Evolutionary conservation across 1,284 basidiomycete species (phyloP).

Genomic region (Marasmius sp.): DNA sequence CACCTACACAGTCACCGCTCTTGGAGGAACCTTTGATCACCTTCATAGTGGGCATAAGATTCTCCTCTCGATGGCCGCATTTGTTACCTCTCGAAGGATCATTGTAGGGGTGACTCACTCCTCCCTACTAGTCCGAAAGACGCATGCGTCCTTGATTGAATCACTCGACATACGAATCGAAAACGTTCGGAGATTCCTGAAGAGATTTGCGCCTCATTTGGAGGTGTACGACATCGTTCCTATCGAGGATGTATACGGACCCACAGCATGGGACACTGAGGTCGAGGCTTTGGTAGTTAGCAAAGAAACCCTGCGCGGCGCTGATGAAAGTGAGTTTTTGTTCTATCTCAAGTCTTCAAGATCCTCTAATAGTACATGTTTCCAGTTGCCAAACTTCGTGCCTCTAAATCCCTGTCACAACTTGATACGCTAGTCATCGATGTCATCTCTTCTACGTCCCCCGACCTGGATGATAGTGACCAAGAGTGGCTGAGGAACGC

Average conservation of each 20-base stretch:
- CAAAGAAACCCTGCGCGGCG: conserved; percentile 81
- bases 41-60: conserved; percentile 98
- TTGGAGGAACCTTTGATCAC: conserved; percentile 90
- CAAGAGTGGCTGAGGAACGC: conserved; percentile 66
- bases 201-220: conserved; percentile 64
- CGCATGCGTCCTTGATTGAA: conserved; percentile 72
- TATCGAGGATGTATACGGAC: conserved; percentile 84
- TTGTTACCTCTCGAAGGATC: conserved; percentile 76
- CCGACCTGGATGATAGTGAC: conserved; percentile 61
- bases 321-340: conserved; percentile 58
- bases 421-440: conserved; percentile 80
- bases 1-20: conserved; percentile 54
- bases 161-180: conserved; percentile 54
- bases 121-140: conserved; percentile 73
- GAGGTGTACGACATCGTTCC: conserved; percentile 63
- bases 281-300: conserved; percentile 88
- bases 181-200: conserved; percentile 63
- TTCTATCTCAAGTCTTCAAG: conserved; percentile 3
- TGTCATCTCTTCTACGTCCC: conserved; percentile 72
- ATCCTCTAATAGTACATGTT: background rate
- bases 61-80: conserved; percentile 87
- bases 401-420: conserved; percentile 52
- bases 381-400: conserved; percentile 64
- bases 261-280: conserved; percentile 81
- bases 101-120: conserved; percentile 91